Base-by-base conservation (phyloP, 1,284 basidiomycete species). In the Takashimella koratensis region DNA sequence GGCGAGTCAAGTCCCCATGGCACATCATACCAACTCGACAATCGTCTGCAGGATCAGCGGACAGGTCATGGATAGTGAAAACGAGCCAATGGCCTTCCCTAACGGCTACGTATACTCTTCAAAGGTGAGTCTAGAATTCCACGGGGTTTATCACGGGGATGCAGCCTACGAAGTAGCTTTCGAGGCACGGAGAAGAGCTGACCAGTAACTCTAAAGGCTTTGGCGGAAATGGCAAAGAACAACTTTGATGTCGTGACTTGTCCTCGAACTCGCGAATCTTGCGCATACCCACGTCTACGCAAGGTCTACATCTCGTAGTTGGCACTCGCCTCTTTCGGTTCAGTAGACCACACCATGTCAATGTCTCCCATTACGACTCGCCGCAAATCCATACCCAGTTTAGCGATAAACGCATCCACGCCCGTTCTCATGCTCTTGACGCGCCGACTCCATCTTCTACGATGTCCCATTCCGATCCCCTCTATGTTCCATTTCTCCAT, bases 21-120 rank as follows among this genome's bases (percentile, higher is more conserved):
- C 87, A 59, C 94, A 98, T 76, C 93, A 97, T 71, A 85, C 87
- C 47, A 97, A 95, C 70, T 96, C 92, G 45, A 94, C 90, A 0
- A 88, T 98, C 53, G 93, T 98, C 11, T 98, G 96, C 71, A 78
- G 84, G 43, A 82, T 96, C 61, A 90, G 82, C 53, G 94, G 95
- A 22, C 86, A 86, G 70, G 90, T 98, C 56, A 96, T 98, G 86
- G 87, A 97, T 65, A 92, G 86, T 59, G 85, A 93, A 70, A 95
- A 94, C 66, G 87, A 86, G 77, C 90, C 90, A 1, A 82, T 93
- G 84, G 87, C 84, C n/a, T 88, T 98, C 67, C 89, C 91, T 0
- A 87, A 90, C 59, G 95, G 94, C 3, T 82, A 88, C 61, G 93
- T 98, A 19, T 98, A 98, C 72, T 95, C 92, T 19, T 81, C 83